phyloP scores from a whole-genome alignment of 345 rosid species.

The Eucalyptus coolabah region DNA sequence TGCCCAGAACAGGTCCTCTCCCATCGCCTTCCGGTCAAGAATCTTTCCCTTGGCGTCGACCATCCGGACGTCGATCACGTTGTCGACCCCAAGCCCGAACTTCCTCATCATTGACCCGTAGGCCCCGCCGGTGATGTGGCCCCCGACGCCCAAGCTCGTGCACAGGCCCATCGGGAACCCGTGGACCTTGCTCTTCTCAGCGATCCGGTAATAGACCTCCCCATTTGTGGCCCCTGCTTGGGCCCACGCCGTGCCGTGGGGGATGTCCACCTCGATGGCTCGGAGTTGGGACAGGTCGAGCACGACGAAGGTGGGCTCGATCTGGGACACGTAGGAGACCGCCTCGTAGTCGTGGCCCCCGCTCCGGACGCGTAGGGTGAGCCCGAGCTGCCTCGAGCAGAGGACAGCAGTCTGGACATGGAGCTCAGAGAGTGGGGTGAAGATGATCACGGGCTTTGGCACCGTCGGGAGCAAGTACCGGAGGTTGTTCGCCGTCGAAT shows the following conservation, averaged over 20 bases:
- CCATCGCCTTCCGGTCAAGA: constrained; percentile 43
- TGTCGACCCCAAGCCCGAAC: constrained; percentile 68
- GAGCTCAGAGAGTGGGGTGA: constrained; percentile 32
- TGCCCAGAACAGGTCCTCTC: constrained; percentile 68
- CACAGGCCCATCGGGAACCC: constrained; percentile 70
- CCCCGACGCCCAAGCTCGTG: constrained; percentile 49
- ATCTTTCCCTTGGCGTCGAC: constrained; percentile 39
- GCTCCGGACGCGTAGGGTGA: constrained; percentile 40
- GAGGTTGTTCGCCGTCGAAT: constrained; percentile 39
- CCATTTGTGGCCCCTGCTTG: constrained; percentile 70
- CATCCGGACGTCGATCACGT: constrained; percentile 59
- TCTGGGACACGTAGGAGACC: constrained; percentile 38
- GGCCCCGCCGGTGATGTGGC: constrained; percentile 63
- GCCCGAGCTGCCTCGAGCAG: constrained; percentile 25
- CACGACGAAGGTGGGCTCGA: constrained; percentile 35
- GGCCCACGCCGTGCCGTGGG: constrained; percentile 52
- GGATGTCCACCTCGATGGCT: constrained; percentile 14
- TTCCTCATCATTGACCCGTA: constrained; percentile 70
- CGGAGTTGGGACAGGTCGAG: constrained; percentile 46
- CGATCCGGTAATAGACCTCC: constrained; percentile 45
- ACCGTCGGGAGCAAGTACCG: constrained; percentile 20
- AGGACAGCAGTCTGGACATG: constrained; percentile 56
- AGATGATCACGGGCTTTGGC: constrained; percentile 52
- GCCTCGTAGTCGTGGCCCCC: constrained; percentile 78
- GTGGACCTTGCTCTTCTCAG: constrained; percentile 41